Percentiles rank a stretch among this genome's conserved stretches.
These are phyloP conservation scores for Hordeum pubiflorum DNA, from an alignment of 202 grass and related monocot species.

Conservation along the genomic window DNA sequence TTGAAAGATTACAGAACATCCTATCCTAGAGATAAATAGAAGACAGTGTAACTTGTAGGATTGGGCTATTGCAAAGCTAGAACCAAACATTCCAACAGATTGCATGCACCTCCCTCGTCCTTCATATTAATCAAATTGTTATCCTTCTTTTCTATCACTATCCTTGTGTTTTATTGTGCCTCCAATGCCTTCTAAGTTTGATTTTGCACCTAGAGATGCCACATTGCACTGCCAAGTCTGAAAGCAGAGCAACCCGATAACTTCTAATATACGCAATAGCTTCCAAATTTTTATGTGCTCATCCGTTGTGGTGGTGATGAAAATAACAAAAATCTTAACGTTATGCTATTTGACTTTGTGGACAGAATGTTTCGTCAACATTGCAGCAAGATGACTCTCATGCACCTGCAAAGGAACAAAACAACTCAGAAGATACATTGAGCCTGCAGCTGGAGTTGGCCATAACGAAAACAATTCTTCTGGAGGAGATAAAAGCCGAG, in stretches of 20 bases:
- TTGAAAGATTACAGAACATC: neutral
- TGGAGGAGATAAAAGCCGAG: conserved; percentile 45
- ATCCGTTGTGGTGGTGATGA: neutral
- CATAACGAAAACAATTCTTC: conserved; percentile 49
- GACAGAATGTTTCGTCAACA: conserved; percentile 13
- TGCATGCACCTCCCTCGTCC: neutral
- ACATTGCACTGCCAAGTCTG: neutral
- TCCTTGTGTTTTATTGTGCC: neutral
- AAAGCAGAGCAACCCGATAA: neutral
- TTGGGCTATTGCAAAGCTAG: neutral
- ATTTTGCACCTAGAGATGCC: neutral
- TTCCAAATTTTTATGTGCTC: neutral
- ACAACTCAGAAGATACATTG: conserved; percentile 32
- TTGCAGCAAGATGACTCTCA: conserved; percentile 10
- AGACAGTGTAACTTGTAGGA: neutral
- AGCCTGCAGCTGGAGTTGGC: conserved; percentile 59
- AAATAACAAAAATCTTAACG: neutral
- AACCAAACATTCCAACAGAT: neutral
- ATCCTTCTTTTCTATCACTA: neutral
- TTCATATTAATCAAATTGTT: neutral
- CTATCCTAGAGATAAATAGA: neutral
- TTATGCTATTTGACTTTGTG: conserved; percentile 2
- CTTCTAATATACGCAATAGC: neutral
- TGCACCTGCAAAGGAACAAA: neutral
- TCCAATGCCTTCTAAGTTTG: neutral